Evolutionary conservation across 495 filamentous ascomycete genomes (phyloP).

Genomic region (Podospora pseudocomata): DNA sequence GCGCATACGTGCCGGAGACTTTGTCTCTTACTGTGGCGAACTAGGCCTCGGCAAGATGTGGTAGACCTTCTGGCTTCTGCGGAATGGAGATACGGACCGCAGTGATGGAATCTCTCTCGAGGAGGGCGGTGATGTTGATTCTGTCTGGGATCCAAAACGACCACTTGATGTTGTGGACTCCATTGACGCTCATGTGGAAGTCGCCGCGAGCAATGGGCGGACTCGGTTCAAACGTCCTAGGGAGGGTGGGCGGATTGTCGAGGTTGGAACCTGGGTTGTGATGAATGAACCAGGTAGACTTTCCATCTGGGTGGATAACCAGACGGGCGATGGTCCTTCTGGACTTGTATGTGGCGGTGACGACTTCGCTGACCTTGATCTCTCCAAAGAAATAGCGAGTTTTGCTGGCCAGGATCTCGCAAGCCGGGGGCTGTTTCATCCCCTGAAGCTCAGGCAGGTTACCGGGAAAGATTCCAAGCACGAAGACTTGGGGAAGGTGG

Average conservation of each 20-base stretch:
- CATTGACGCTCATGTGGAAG: neutral
- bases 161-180: conserved; percentile 13
- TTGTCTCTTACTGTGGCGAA: conserved; percentile 27
- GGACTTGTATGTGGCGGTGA: conserved; percentile 33
- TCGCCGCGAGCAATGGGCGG: conserved; percentile 48
- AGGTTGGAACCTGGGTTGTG: conserved; percentile 19
- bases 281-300: conserved; percentile 34
- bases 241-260: neutral
- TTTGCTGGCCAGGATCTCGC: neutral
- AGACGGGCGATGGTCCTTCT: conserved; percentile 32
- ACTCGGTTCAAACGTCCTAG: conserved; percentile 31
- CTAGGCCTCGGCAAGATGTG: neutral
- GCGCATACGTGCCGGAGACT: conserved; percentile 54
- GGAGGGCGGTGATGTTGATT: conserved; percentile 37
- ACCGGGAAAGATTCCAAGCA: neutral
- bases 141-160: conserved; percentile 26
- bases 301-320: conserved; percentile 21
- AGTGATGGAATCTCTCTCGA: neutral
- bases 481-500: conserved; percentile 8
- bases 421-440: neutral
- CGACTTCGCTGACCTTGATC: conserved; percentile 34
- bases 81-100: neutral
- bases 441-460: neutral
- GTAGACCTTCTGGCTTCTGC: neutral
- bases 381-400: conserved; percentile 30